Evolutionary conservation across 2,329 filamentous ascomycete genomes (phyloP).

Genomic region (Paecilomyces sp.): DNA sequence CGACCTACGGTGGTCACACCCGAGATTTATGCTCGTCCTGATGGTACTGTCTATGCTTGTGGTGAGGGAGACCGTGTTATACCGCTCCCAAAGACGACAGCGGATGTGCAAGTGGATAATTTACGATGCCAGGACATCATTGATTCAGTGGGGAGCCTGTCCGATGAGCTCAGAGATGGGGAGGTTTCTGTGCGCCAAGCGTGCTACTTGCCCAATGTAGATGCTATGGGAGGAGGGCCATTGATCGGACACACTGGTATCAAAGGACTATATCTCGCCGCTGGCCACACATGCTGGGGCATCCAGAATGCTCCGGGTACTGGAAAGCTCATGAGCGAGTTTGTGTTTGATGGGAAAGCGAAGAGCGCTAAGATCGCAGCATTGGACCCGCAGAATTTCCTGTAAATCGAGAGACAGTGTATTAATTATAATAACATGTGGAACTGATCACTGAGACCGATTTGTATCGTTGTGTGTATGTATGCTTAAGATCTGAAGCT

Average conservation of each 20-base stretch:
- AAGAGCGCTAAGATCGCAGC: slow-evolving; percentile 60
- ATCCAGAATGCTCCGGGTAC: slow-evolving; percentile 94
- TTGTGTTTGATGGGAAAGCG: slow-evolving; percentile 65
- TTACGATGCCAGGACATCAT: slow-evolving; percentile 76
- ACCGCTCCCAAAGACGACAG: slow-evolving; percentile 68
- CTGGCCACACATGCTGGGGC: slow-evolving; percentile 95
- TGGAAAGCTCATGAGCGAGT: slow-evolving; percentile 71
- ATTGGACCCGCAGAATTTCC: slow-evolving; percentile 60
- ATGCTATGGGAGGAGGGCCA: slow-evolving; percentile 53
- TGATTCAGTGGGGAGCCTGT: slow-evolving; percentile 59
- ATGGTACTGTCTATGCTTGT: slow-evolving; percentile 87
- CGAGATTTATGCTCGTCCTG: slow-evolving; percentile 87
- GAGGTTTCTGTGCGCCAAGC: slow-evolving; percentile 72
- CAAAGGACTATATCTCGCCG: slow-evolving; percentile 70
- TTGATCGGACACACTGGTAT: slow-evolving; percentile 69
- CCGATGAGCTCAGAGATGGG: slow-evolving; percentile 56
- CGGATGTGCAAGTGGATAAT: slow-evolving; percentile 68
- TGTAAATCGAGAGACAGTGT: slow-evolving; percentile 13
- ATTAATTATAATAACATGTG: background rate
- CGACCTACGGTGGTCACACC: slow-evolving; percentile 62
- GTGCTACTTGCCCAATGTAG: slow-evolving; percentile 82
- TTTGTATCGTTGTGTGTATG: background rate
- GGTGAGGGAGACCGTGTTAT: slow-evolving; percentile 75
- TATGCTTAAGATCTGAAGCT: background rate
- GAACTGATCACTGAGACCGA: background rate